phyloP scores from a whole-genome alignment of 129 eudicot genomes.

The Artemisia annua region DNA sequence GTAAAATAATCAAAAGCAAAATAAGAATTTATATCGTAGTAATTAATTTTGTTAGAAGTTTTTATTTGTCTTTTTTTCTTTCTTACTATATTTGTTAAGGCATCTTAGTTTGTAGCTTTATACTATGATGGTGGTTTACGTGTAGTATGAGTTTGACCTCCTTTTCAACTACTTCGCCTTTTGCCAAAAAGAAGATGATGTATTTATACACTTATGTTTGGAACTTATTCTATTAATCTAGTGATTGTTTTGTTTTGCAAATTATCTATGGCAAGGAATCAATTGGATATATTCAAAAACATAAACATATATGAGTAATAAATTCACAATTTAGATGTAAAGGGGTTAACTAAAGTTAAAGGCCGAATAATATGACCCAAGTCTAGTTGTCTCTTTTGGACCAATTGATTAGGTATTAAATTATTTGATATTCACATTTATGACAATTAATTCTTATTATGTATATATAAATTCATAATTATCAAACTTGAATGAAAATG shows the following conservation, averaged over 20 bases:
- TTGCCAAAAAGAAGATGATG: no score
- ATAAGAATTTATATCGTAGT: neutral
- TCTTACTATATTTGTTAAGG: neutral
- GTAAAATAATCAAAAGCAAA: no score
- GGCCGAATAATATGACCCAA: neutral
- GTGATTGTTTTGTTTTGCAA: neutral
- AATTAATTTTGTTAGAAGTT: neutral
- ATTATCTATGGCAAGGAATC: neutral
- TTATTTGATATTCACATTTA: no score
- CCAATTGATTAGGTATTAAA: no score
- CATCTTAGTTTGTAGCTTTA: slow-evolving; percentile 8
- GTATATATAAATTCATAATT: no score
- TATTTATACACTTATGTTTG: neutral
- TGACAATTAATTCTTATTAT: no score
- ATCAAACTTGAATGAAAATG: no score
- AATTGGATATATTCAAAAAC: neutral
- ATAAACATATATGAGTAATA: no score
- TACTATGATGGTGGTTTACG: neutral
- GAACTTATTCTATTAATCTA: neutral
- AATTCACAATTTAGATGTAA: no score
- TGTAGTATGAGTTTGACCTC: slow-evolving; percentile 12
- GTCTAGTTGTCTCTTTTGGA: neutral
- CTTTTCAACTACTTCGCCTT: neutral
- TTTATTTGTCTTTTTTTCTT: neutral
- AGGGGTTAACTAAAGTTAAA: no score